These are phyloP conservation scores for Prasinococcaceae sp. DNA, from an alignment of 139 green algal genomes.

Conservation along the genomic window DNA sequence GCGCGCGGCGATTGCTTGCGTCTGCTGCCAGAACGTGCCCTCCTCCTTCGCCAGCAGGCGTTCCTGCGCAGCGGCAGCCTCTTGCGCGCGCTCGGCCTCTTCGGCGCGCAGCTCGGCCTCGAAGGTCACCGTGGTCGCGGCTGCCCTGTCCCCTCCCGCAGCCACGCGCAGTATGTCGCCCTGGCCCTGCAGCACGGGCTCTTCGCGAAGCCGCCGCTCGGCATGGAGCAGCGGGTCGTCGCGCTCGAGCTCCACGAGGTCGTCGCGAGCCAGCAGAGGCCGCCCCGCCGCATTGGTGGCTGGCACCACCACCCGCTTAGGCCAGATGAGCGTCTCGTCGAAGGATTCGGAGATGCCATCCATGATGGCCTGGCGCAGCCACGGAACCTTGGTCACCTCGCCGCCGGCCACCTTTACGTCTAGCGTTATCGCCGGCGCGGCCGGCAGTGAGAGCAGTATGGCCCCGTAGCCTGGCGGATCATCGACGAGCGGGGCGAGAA, in stretches of 20 bases:
- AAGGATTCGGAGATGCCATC: background rate
- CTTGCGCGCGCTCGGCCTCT: too few relatives aligned
- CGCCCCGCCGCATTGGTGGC: background rate
- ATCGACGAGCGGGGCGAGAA: background rate
- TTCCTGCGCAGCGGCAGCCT: too few relatives aligned
- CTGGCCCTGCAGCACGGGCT: too few relatives aligned
- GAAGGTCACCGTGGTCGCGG: too few relatives aligned
- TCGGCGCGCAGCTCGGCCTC: too few relatives aligned
- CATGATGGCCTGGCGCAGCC: background rate
- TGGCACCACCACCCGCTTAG: background rate
- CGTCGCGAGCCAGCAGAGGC: background rate
- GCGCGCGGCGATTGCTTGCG: too few relatives aligned
- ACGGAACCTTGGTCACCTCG: background rate
- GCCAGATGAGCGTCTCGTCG: background rate
- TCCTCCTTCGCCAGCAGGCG: too few relatives aligned
- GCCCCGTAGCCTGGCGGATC: background rate
- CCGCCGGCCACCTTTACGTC: background rate
- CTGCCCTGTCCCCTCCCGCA: too few relatives aligned
- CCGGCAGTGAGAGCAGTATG: background rate
- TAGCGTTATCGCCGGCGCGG: background rate
- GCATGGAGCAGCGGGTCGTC: background rate
- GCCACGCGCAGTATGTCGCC: too few relatives aligned
- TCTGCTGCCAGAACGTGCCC: too few relatives aligned
- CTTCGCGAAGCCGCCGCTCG: background rate
- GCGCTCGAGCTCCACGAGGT: background rate